A percentile compares a stretch with the other conserved stretches of the same genome.
Conservation (phyloP, 2,329 filamentous ascomycete genomes). For the Aspergillus niger region DNA sequence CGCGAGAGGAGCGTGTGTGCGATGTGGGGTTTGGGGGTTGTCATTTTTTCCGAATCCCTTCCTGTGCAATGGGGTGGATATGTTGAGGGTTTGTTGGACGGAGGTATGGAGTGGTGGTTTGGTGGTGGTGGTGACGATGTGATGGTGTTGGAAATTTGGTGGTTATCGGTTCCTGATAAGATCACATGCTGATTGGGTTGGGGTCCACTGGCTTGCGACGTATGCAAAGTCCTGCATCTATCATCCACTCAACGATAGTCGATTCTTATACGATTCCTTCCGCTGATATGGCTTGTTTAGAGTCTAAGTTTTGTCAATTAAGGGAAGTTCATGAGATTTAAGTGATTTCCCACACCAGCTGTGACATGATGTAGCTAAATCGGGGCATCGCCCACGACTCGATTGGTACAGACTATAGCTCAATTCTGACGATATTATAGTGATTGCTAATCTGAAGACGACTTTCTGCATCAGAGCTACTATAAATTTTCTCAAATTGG, state of each 20-base stretch:
- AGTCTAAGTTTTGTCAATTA: no score
- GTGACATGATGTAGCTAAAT: neutral
- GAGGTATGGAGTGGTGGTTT: neutral
- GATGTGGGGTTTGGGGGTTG: conserved; percentile 39
- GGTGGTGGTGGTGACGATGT: neutral
- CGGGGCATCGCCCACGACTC: no score
- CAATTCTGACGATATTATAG: no score
- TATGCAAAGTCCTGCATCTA: neutral
- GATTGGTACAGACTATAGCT: no score
- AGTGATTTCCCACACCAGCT: neutral
- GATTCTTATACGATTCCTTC: no score
- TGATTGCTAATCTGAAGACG: no score
- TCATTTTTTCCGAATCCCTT: conserved; percentile 13
- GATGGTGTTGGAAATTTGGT: neutral
- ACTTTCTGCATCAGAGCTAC: fast-evolving
- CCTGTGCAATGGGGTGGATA: no score
- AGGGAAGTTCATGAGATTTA: no score
- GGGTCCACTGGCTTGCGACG: neutral
- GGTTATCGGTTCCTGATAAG: conserved; percentile 6
- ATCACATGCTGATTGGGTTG: conserved; percentile 3
- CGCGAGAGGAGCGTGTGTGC: conserved; percentile 70
- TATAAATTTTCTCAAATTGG: no score
- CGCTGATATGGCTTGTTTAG: no score
- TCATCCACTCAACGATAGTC: neutral
- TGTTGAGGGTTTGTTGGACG: neutral